Conservation (phyloP, 163 green algal species). For the Scenedesmus sp. region DNA sequence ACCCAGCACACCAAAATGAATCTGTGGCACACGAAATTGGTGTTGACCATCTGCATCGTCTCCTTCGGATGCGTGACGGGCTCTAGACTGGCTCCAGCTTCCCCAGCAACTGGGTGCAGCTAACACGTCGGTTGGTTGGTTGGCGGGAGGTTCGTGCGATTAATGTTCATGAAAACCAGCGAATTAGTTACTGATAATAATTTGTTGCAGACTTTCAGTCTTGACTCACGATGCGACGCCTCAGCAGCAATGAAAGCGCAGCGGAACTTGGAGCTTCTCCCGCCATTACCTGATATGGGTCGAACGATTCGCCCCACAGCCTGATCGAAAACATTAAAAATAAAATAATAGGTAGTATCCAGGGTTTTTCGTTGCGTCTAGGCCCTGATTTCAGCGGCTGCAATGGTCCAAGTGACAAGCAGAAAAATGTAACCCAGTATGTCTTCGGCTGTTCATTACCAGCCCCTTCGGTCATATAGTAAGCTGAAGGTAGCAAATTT, state of each 20-base stretch:
- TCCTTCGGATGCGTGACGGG: too few relatives aligned
- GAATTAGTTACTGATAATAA: too few relatives aligned
- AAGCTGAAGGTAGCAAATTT: background rate
- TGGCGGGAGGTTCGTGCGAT: background rate
- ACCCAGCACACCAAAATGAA: too few relatives aligned
- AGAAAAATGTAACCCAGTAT: background rate
- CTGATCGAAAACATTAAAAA: too few relatives aligned
- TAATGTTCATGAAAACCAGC: background rate
- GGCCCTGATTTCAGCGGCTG: background rate
- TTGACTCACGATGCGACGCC: background rate
- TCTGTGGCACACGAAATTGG: too few relatives aligned
- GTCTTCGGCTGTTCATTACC: background rate
- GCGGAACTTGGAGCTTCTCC: background rate
- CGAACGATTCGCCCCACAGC: too few relatives aligned
- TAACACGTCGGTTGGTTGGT: background rate
- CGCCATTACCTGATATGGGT: background rate
- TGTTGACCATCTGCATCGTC: too few relatives aligned
- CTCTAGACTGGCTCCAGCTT: background rate
- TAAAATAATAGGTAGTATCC: too few relatives aligned
- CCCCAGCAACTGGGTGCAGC: background rate
- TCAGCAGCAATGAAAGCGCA: background rate
- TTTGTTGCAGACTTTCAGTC: too few relatives aligned
- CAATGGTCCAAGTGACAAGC: slow-evolving; percentile 6
- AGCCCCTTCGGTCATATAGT: background rate
- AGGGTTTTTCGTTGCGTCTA: too few relatives aligned